Base-by-base conservation (phyloP, 1,284 basidiomycete species). In the Mycena sp. region DNA sequence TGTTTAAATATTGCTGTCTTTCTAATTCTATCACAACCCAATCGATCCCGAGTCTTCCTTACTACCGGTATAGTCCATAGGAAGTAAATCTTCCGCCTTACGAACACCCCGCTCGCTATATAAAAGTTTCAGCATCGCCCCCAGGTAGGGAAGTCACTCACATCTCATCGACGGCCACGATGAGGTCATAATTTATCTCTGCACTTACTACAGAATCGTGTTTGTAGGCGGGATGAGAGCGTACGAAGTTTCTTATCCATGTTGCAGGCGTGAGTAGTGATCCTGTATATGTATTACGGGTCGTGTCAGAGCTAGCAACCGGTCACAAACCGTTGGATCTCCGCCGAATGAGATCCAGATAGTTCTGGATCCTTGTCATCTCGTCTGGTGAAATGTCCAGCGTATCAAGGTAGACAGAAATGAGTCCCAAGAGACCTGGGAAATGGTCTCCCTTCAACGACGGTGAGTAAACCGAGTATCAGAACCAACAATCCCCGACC, bases 181-280 rank as follows among this genome's bases (percentile, higher is more conserved):
- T 85, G 41, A 99, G 85, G 77, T 99, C 98, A 75, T 96, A 98
- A 74, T 97, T 98, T 74, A 99, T 95, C 78, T 93, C 89, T 73
- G 95, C 87, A 52, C 83, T 91, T 25, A 99, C 93, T 35, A 93
- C 90, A 43, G 95, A 98, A 78, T 99, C 96, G 55, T 87, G 85
- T 77, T 93, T 92, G 82, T 99, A 99, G 21, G 82, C 85, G 4
- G 96, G 94, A 77, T 99, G 98, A 1, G 87, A 84, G 21, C 89
- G 88, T 48, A 99, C 92, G 76, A 98, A 99, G 49, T 93, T 84
- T 28, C 98, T 87, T 61, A 98, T 96, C 95, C 95, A 99, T 9
- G 89, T 89, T 2, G 98, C 98, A 1, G 94, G 87, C 0, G 98
- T 99, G 72, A 89, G 78, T n/a, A 99, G 82, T 17, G 89, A 83